Percentiles rank a stretch among this genome's conserved stretches.
Evolutionary conservation across 164 flowering plant genomes (phyloP).

Genomic region (Houttuynia cordata): DNA sequence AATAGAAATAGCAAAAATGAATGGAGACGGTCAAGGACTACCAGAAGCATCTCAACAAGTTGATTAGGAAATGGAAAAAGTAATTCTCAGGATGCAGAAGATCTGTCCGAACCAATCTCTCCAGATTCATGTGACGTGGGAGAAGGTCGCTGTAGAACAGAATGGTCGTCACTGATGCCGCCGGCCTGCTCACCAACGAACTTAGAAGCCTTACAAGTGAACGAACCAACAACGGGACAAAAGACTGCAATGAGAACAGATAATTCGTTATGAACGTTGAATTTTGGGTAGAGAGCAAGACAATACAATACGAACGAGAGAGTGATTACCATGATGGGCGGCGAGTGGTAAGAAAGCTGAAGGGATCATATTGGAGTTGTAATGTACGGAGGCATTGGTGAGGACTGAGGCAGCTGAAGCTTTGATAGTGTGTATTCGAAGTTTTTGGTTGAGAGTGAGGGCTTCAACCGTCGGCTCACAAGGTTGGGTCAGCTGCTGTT

Average conservation of each 20-base stretch:
- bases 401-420: no score
- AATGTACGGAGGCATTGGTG: background rate
- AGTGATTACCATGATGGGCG: slow-evolving; percentile 16
- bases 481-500: slow-evolving; percentile 1
- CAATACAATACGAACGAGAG: slow-evolving; percentile 2
- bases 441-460: background rate
- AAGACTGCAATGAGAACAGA: slow-evolving; percentile 20
- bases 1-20: no score
- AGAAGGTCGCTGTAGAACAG: slow-evolving; percentile 48
- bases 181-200: slow-evolving; percentile 26
- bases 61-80: slow-evolving; percentile 42
- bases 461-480: background rate
- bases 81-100: slow-evolving; percentile 32
- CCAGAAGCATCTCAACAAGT: slow-evolving; percentile 50
- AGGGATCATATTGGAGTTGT: slow-evolving; percentile 2
- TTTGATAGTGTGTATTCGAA: background rate
- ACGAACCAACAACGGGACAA: slow-evolving; percentile 36
- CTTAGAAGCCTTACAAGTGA: slow-evolving; percentile 34
- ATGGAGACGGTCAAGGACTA: slow-evolving; percentile 3
- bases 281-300: background rate
- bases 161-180: slow-evolving; percentile 35
- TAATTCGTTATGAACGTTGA: background rate
- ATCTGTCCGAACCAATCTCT: slow-evolving; percentile 34
- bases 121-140: slow-evolving; percentile 30
- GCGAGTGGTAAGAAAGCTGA: background rate